Evolutionary conservation across 495 filamentous ascomycete species (phyloP), one percentile per base, ranked within the genome.

Genomic region (Lepraria neglecta): DNA sequence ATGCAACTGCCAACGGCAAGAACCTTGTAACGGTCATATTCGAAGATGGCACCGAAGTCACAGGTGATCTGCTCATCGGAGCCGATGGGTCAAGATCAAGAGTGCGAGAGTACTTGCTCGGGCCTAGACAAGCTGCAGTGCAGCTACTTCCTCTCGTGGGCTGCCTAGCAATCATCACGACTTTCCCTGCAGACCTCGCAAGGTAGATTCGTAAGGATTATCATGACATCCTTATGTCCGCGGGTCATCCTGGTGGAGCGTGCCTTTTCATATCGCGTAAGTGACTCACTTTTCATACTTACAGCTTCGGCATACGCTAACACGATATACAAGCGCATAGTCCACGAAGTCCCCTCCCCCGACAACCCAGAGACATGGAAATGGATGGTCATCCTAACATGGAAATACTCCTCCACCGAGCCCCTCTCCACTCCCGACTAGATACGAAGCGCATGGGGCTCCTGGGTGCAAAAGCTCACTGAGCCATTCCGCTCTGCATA

Each of bases 21-120:
- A 27, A 19, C 3, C 27, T 64, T 4, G 70, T 78, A 21, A 74
- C 70, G 10, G 71, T 69, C 0, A 62, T 62, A 24, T 78, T 80
- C 62, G 59, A 61, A 19, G 76, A 79, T 57, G 74, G 73, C n/a
- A 74, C 71, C 10, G 48, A 58, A 1, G 72, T 63, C 7, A 69
- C 31, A 1, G 77, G 73, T 1, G 69, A 63, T 10, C 46, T 77
- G 1, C 64, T 79, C 1, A 67, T 78, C 42, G 77, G 77, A 3
- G 72, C 73, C 7, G 77, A 79, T 31, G 76, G 77, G 4, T 69
- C 76, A 0, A 72, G 71, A 31, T 78, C 76, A n/a, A 55, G 53
- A 19, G 72, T 71, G 6, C 69, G 77, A n/a, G 28, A 68, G 4
- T 69, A 61, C 27, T 67, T 79, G 9, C 68, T 78, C n/a, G 70